Evolutionary conservation across 768 basidiomycete genomes (phyloP).

Genomic region (Gelatoporia subvermispora): DNA sequence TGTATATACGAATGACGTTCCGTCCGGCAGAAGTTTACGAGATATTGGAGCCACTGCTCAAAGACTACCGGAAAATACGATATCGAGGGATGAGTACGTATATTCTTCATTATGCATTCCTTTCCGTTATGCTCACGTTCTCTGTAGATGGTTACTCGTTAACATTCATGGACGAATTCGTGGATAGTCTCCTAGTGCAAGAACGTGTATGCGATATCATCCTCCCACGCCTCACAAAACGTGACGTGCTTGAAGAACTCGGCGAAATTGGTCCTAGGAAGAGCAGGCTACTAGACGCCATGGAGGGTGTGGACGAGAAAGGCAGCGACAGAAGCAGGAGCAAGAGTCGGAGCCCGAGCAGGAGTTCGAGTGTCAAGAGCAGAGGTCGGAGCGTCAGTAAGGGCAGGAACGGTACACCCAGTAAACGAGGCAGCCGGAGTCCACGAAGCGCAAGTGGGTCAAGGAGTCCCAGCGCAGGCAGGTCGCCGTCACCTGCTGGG

Average conservation of each 20-base stretch:
- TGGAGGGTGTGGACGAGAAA: conserved; percentile 67
- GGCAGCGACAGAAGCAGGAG: conserved; percentile 38
- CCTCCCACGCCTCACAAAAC: conserved; percentile 81
- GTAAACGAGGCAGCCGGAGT: background rate
- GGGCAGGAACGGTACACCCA: background rate
- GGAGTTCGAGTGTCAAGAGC: conserved; percentile 16
- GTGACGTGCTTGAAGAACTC: conserved; percentile 86
- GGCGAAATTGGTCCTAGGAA: conserved; percentile 83
- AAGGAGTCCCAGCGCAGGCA: conserved; percentile 6
- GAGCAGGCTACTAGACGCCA: conserved; percentile 81
- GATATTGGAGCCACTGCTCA: conserved; percentile 87
- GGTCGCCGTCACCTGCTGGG: conserved; percentile 40
- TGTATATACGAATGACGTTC: conserved; percentile 96
- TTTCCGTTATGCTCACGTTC: background rate
- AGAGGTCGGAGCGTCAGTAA: conserved; percentile 20
- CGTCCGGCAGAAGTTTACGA: conserved; percentile 87
- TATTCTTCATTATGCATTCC: background rate
- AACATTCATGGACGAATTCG: conserved; percentile 89
- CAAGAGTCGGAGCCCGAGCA: conserved; percentile 26
- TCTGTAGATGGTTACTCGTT: conserved; percentile 77
- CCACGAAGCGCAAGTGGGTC: conserved; percentile 4
- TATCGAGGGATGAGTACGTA: conserved; percentile 70
- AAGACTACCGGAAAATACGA: conserved; percentile 89
- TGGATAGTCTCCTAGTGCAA: conserved; percentile 76
- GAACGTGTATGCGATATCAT: conserved; percentile 97